These are phyloP conservation scores for Colletotrichum abscissum DNA, from an alignment of 2,329 filamentous ascomycete genomes.

Conservation along the genomic window DNA sequence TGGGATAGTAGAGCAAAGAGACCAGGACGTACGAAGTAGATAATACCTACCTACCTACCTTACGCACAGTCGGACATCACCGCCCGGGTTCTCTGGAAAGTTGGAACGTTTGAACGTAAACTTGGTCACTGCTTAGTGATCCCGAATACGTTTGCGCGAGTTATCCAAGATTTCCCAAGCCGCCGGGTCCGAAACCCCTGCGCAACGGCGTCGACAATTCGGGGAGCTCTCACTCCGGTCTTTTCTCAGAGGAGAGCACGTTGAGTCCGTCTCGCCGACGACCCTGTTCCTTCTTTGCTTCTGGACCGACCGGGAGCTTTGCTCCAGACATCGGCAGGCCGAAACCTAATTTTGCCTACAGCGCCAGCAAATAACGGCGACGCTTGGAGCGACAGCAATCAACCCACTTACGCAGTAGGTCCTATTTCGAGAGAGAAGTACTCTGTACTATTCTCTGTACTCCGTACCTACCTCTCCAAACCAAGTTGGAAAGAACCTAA, in stretches of 20 bases:
- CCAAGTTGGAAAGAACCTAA: neutral
- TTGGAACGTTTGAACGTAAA: neutral
- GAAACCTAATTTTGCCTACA: conserved; percentile 18
- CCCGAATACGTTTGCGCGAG: neutral
- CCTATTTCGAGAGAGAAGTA: neutral
- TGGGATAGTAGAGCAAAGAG: neutral
- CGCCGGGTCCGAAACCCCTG: conserved; percentile 21
- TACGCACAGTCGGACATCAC: neutral
- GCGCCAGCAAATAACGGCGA: neutral
- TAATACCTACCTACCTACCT: neutral
- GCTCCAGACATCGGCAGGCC: conserved; percentile 17
- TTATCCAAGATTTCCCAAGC: neutral
- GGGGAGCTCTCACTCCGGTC: conserved; percentile 7
- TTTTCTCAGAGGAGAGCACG: neutral
- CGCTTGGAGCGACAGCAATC: neutral
- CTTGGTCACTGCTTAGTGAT: neutral
- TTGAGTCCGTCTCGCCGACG: neutral
- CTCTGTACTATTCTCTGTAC: neutral
- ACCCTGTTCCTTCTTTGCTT: no score
- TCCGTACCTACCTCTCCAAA: neutral
- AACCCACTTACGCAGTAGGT: neutral
- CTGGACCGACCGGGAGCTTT: conserved; percentile 10
- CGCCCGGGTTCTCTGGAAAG: neutral
- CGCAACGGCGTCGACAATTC: neutral
- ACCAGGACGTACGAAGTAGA: neutral